Evolutionary conservation across 164 flowering plant species (phyloP).

Genomic region (Stephania yunnanensis): DNA sequence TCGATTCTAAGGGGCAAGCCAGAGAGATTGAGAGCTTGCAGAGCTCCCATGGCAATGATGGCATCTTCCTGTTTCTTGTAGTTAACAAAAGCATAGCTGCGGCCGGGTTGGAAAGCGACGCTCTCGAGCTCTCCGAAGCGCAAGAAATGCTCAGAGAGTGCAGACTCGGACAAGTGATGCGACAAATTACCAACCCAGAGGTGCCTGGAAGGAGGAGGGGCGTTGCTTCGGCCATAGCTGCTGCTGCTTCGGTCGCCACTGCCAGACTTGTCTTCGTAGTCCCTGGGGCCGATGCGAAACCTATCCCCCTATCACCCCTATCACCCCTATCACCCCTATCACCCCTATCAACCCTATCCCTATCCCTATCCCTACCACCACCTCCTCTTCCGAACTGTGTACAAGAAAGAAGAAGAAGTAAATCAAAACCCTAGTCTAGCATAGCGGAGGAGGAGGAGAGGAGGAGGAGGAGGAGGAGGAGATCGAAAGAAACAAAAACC

Average conservation of each 20-base stretch:
- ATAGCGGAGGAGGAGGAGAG: too few species aligned
- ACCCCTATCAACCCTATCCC: background rate
- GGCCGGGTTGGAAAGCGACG: conserved; percentile 65
- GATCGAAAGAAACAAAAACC: too few species aligned
- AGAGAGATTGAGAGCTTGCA: conserved; percentile 64
- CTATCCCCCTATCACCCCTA: background rate
- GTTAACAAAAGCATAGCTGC: conserved; percentile 83
- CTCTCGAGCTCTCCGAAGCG: conserved; percentile 74
- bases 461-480: too few species aligned
- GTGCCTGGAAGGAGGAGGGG: conserved; percentile 74
- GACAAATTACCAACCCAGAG: conserved; percentile 92
- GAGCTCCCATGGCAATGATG: conserved; percentile 50
- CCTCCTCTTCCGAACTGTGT: background rate
- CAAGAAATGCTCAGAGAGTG: conserved; percentile 45
- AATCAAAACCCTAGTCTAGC: too few species aligned
- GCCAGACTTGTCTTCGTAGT: background rate
- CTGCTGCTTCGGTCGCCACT: background rate
- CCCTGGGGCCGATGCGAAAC: background rate
- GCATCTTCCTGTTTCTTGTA: conserved; percentile 70
- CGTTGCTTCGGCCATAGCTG: conserved; percentile 4
- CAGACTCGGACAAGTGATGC: conserved; percentile 35
- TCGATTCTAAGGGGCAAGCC: conserved; percentile 80
- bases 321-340: background rate
- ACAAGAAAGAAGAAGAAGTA: too few species aligned
- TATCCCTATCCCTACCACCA: background rate